Evolutionary conservation across 495 filamentous ascomycete genomes (phyloP).

Genomic region (Neurospora sp.): DNA sequence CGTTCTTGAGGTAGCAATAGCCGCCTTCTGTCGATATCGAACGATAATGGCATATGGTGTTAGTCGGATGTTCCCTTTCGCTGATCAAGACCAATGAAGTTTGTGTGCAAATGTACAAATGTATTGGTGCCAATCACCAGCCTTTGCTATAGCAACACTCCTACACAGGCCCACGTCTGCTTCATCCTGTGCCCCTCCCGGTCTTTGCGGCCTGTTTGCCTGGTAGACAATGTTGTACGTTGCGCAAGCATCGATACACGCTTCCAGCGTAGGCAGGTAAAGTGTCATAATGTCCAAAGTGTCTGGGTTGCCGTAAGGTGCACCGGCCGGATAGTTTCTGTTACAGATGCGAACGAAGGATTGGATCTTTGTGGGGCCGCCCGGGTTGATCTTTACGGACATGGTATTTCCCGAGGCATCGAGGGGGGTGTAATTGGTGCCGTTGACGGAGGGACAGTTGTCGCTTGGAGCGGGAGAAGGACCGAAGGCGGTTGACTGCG

Average conservation of each 20-base stretch:
- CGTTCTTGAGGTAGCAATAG: slow-evolving; percentile 31
- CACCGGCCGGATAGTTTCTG: slow-evolving; percentile 21
- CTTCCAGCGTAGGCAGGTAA: slow-evolving; percentile 24
- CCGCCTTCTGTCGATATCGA: slow-evolving; percentile 2
- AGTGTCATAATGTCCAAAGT: slow-evolving; percentile 24
- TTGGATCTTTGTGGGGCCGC: slow-evolving; percentile 7
- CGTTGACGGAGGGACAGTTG: slow-evolving; percentile 20
- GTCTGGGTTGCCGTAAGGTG: slow-evolving; percentile 9
- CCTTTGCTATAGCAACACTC: slow-evolving; percentile 20
- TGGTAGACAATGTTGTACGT: slow-evolving; percentile 22
- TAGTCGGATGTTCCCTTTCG: not conserved
- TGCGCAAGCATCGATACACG: slow-evolving; percentile 25
- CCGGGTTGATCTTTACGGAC: slow-evolving; percentile 2
- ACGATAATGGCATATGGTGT: not conserved
- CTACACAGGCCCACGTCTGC: slow-evolving; percentile 14
- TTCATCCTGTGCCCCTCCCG: not conserved
- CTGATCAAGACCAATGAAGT: not conserved
- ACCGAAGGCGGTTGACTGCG: not conserved
- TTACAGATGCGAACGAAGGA: slow-evolving; percentile 21
- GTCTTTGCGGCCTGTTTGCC: not conserved
- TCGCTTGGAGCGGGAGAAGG: slow-evolving; percentile 11
- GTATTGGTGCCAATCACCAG: not conserved
- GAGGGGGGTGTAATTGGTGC: slow-evolving; percentile 16
- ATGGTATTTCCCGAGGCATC: slow-evolving; percentile 15
- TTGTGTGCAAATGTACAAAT: not conserved